phyloP scores from a whole-genome alignment of 2,329 filamentous ascomycete genomes.

The Aureobasidium uvarum region DNA sequence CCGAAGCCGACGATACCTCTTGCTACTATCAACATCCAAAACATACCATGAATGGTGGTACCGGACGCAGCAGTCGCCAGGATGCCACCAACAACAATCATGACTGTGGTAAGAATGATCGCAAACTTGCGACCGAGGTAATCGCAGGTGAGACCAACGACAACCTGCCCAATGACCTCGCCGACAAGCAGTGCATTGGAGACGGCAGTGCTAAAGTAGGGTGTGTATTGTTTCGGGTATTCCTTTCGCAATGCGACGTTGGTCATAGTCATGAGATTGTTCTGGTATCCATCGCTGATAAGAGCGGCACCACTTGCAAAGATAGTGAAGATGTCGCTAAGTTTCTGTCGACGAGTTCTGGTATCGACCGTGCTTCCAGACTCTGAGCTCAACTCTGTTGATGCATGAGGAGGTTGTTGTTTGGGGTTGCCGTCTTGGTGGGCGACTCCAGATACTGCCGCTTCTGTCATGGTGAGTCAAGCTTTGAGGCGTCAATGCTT shows the following conservation, averaged over 20 bases:
- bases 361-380: background rate
- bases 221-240: slow-evolving; percentile 30
- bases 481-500: background rate
- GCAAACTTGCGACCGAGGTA: slow-evolving; percentile 49
- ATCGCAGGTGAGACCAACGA: slow-evolving; percentile 47
- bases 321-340: slow-evolving; percentile 28
- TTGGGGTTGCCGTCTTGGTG: background rate
- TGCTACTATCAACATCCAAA: slow-evolving; percentile 54
- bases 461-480: background rate
- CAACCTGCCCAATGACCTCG: slow-evolving; percentile 45
- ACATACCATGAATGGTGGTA: slow-evolving; percentile 50
- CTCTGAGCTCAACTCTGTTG: background rate
- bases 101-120: slow-evolving; percentile 47
- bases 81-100: slow-evolving; percentile 50
- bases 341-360: slow-evolving; percentile 29
- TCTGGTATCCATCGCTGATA: slow-evolving; percentile 41
- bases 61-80: slow-evolving; percentile 48
- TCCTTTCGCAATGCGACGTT: slow-evolving; percentile 38
- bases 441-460: background rate
- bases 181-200: slow-evolving; percentile 41
- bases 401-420: background rate
- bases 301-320: slow-evolving; percentile 37
- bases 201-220: slow-evolving; percentile 27
- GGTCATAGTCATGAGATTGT: slow-evolving; percentile 40
- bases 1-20: slow-evolving; percentile 52